Evolutionary conservation across 148 eudicot genomes (phyloP).

Genomic region (Amaranthus cruentus): DNA sequence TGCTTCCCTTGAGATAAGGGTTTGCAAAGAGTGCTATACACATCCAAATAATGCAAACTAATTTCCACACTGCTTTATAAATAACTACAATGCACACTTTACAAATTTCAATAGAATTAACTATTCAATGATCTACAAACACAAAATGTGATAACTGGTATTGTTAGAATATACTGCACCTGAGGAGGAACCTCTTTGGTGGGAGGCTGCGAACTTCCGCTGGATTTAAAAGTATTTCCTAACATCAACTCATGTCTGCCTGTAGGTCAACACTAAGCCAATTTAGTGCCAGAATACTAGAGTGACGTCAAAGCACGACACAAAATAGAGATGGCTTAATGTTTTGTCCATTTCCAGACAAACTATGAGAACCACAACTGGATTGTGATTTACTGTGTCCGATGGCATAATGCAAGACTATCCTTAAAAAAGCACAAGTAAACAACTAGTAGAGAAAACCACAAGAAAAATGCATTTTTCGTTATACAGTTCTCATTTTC

Average conservation of each 20-base stretch:
- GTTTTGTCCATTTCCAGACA: neutral
- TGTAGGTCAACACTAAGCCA: conserved; percentile 25
- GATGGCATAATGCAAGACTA: neutral
- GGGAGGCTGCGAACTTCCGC: conserved; percentile 52
- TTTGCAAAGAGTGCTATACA: neutral
- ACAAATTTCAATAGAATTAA: neutral
- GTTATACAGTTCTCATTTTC: neutral
- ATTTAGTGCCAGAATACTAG: neutral
- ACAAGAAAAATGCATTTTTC: neutral
- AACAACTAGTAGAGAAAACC: conserved; percentile 14
- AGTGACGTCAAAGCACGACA: neutral
- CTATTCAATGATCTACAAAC: neutral
- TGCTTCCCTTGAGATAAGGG: no score
- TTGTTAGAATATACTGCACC: conserved; percentile 34
- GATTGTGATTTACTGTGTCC: neutral
- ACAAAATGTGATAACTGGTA: conserved; percentile 10
- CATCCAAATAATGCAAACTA: neutral
- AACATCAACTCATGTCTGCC: conserved; percentile 77
- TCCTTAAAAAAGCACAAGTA: neutral
- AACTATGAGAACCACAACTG: conserved; percentile 3
- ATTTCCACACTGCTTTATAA: neutral
- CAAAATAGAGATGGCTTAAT: neutral
- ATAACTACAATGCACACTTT: neutral
- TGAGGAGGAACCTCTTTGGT: conserved; percentile 73
- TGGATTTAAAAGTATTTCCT: conserved; percentile 66